A percentile compares a stretch with the other conserved stretches of the same genome.
Evolutionary conservation across 192 early-diverging fungal species (phyloP).

Genomic region (Endogone sp.): DNA sequence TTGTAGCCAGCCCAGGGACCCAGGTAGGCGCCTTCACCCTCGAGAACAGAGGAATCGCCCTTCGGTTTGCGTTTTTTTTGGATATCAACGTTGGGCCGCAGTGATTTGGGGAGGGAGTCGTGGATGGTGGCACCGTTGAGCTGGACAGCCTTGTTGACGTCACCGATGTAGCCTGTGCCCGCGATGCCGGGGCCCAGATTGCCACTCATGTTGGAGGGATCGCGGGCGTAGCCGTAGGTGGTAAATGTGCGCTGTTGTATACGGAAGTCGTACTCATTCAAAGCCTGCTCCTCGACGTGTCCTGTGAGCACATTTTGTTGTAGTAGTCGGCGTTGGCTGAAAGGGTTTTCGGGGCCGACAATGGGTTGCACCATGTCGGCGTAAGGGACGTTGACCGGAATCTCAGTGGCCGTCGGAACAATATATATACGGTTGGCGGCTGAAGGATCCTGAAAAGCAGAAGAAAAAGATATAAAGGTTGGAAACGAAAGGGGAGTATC

Average conservation of each 20-base stretch:
- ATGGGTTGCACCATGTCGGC: conserved; percentile 47
- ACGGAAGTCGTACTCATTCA: conserved; percentile 71
- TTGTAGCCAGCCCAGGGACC: conserved; percentile 97
- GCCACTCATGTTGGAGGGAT: conserved; percentile 59
- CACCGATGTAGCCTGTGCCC: conserved; percentile 62
- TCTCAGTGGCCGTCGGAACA: conserved; percentile 48
- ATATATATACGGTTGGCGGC: conserved; percentile 37
- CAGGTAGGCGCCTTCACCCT: conserved; percentile 72
- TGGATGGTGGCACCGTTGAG: conserved; percentile 52
- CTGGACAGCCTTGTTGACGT: conserved; percentile 46
- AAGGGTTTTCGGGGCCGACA: conserved; percentile 55
- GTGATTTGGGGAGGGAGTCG: conserved; percentile 35
- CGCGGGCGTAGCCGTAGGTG: conserved; percentile 74
- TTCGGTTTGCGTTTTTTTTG: conserved; percentile 69
- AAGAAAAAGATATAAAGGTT: not conserved
- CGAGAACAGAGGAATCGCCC: conserved; percentile 70
- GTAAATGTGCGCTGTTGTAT: conserved; percentile 82
- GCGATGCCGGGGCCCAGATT: conserved; percentile 38
- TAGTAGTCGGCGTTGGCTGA: conserved; percentile 26
- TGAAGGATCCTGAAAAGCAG: not conserved
- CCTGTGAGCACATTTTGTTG: conserved; percentile 62
- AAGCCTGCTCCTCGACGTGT: conserved; percentile 72
- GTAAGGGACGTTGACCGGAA: conserved; percentile 55
- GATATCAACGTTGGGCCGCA: conserved; percentile 28
- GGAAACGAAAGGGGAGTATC: not conserved